Evolutionary conservation across 2,329 filamentous ascomycete genomes (phyloP).

Genomic region (Aspergillus sp.): DNA sequence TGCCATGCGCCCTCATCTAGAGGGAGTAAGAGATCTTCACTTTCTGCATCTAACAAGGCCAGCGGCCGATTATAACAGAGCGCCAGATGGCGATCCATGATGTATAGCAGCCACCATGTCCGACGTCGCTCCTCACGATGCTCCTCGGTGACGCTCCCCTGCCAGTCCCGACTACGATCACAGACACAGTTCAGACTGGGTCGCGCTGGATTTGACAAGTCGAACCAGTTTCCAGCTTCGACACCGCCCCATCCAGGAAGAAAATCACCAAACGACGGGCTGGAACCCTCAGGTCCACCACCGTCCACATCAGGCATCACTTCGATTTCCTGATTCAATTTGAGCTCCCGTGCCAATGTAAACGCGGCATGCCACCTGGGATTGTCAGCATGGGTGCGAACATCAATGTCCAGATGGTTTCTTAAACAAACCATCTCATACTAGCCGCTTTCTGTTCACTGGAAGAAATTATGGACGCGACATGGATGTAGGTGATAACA

Average conservation of each 20-base stretch:
- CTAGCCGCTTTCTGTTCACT: constrained; percentile 95
- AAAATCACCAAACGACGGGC: constrained; percentile 26
- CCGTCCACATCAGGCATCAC: constrained; percentile 23
- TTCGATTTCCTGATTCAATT: constrained; percentile 70
- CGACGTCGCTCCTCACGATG: constrained; percentile 80
- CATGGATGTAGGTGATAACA: constrained; percentile 82
- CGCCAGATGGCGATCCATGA: constrained; percentile 80
- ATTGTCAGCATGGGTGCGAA: constrained; percentile 1
- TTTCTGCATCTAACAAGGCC: constrained; percentile 80
- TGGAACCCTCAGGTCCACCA: constrained; percentile 24
- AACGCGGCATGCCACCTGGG: constrained; percentile 77
- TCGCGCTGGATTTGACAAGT: constrained; percentile 32
- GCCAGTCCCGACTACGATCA: constrained; percentile 17
- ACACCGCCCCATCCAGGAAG: constrained; percentile 37
- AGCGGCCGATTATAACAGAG: constrained; percentile 87
- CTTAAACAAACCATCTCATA: constrained; percentile 56
- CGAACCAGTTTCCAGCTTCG: constrained; percentile 41
- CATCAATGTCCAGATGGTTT: background rate
- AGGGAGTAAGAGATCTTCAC: constrained; percentile 73
- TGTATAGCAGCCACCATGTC: constrained; percentile 91
- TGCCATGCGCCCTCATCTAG: constrained; percentile 84
- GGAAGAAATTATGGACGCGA: constrained; percentile 84
- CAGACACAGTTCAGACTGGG: constrained; percentile 31
- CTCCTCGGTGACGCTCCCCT: constrained; percentile 56
- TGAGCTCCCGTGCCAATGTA: constrained; percentile 79